Conservation (phyloP, 2,329 filamentous ascomycete genomes). For the Didymella sp. region DNA sequence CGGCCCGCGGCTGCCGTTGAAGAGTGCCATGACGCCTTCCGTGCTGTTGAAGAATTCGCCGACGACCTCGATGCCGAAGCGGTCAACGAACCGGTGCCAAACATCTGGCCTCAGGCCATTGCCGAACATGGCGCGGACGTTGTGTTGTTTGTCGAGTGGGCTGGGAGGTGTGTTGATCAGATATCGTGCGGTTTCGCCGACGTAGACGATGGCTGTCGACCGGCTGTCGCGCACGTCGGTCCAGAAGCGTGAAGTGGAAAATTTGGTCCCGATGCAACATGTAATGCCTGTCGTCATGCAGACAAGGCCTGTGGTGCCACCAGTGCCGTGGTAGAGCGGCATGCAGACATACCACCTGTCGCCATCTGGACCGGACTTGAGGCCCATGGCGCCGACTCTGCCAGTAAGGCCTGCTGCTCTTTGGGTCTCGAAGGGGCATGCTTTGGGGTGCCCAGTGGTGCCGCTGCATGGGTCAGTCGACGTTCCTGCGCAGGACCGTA, state of each 20-base stretch:
- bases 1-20: conserved; percentile 66
- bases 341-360: conserved; percentile 79
- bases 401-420: conserved; percentile 53
- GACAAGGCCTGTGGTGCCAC: conserved; percentile 64
- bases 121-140: conserved; percentile 66
- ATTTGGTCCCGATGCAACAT: conserved; percentile 69
- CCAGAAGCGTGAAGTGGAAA: conserved; percentile 76
- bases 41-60: conserved; percentile 80
- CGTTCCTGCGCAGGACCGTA: background rate
- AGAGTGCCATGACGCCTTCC: conserved; percentile 70
- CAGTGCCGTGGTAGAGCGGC: conserved; percentile 80
- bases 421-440: conserved; percentile 65
- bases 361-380: conserved; percentile 49
- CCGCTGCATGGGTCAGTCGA: conserved; percentile 57
- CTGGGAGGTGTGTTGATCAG: conserved; percentile 71
- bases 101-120: conserved; percentile 74
- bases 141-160: conserved; percentile 66
- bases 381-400: conserved; percentile 46
- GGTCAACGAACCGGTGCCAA: conserved; percentile 69
- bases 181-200: conserved; percentile 79
- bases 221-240: conserved; percentile 70
- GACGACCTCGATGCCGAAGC: conserved; percentile 68
- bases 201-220: conserved; percentile 76
- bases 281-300: conserved; percentile 64
- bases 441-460: conserved; percentile 79